Evolutionary conservation across 352 stramenopile genomes (phyloP).

Genomic region (Phytopythium sindhum): DNA sequence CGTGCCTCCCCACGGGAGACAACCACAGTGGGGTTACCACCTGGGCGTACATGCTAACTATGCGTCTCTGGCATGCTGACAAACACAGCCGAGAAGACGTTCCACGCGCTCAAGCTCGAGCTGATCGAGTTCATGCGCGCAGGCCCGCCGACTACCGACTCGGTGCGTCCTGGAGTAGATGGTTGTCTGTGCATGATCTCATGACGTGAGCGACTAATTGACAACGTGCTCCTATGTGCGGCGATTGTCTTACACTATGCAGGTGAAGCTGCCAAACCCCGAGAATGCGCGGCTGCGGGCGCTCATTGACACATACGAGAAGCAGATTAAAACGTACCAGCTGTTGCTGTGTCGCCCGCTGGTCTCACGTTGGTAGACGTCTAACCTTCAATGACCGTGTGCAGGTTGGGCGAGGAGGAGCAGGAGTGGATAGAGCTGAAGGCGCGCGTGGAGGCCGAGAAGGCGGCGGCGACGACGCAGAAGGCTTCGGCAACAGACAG

Average conservation of each 20-base stretch:
- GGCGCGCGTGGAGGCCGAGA: conserved; percentile 24
- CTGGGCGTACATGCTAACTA: background rate
- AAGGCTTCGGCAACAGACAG: background rate
- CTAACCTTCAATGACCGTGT: background rate
- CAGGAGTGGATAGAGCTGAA: conserved; percentile 50
- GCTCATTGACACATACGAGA: conserved; percentile 42
- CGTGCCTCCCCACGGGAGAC: background rate
- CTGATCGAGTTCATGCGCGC: conserved; percentile 57
- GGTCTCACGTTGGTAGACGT: background rate
- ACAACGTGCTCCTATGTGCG: background rate
- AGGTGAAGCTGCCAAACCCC: conserved; percentile 50
- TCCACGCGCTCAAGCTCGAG: conserved; percentile 62
- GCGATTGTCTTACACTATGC: background rate
- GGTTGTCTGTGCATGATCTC: background rate
- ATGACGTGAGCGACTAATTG: background rate
- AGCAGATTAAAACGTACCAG: conserved; percentile 35
- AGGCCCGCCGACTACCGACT: conserved; percentile 38
- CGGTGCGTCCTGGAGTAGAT: conserved; percentile 22
- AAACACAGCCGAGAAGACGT: conserved; percentile 44
- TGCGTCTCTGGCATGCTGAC: background rate
- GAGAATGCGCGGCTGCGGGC: conserved; percentile 60
- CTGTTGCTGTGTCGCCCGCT: background rate
- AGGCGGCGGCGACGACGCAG: background rate
- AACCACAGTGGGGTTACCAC: background rate
- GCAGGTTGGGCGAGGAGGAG: conserved; percentile 48